Base-by-base conservation (phyloP, 345 rosid genomes). In the Rhizophora mangle region DNA sequence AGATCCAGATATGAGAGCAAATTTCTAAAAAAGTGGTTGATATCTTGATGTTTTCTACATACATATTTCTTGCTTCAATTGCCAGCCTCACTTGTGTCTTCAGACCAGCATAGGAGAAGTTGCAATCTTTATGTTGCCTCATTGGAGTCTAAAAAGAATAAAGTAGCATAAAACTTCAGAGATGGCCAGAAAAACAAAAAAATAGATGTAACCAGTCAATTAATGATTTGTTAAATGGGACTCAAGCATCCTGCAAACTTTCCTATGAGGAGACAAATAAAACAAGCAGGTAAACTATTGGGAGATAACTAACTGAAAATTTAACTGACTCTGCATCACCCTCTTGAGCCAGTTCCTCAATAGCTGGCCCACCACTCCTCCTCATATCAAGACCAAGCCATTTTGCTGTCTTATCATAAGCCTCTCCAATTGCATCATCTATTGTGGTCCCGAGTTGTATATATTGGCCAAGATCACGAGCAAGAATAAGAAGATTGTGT, bases 341-440 rank as follows among this genome's bases (percentile, higher is more conserved):
- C 81, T 86, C 96, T 43, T 34, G 77, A 69, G 98, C 97, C 80
- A 94, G 92, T 78, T 91, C 85, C 86, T 94, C 97, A 53, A 94
- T 73, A 78, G 97, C 97, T 78, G 95, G 97, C 39, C 98, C 98
- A 68, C 97, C 98, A 78, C 97, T 85, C 75, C 83, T 91, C 24
- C 92, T 87, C 92, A 94, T 56, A 81, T 91, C 97, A 60, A 94
- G 93, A 68, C 97, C 97, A 39, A 94, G 90, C 96, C 96, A 94
- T 80, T 94, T 94, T 47, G 97, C 97, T 55, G 89, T 87, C 77
- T 94, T 94, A 70, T 94, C 98, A 68, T 88, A 94, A 60, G 98
- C 95, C 74, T 94, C 97, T 4, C 98, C 97, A 74, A 94, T 88
- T 47, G 98, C 98, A 85, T 94, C 98, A 76, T 94, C 97, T 77